Conservation (phyloP, 139 green algal species). For the Chlamydomonas sp. region DNA sequence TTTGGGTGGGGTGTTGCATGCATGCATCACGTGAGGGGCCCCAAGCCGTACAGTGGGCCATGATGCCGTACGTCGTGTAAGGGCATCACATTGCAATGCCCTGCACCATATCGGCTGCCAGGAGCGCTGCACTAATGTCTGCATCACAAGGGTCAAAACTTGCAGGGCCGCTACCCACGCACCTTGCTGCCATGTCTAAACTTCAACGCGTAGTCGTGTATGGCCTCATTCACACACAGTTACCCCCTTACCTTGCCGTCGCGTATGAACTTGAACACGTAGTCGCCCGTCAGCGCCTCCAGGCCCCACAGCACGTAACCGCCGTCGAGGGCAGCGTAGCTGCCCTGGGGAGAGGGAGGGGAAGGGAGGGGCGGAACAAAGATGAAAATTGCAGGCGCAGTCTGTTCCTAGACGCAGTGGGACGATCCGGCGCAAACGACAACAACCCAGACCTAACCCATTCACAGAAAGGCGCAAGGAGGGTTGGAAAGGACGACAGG, state of each 20-base stretch:
- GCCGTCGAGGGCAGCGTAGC: slow-evolving; percentile 56
- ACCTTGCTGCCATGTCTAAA: not conserved
- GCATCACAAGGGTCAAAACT: not conserved
- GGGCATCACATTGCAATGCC: no score
- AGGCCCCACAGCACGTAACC: slow-evolving; percentile 53
- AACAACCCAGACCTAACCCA: no score
- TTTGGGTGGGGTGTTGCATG: not conserved
- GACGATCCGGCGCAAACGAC: no score
- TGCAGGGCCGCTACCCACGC: not conserved
- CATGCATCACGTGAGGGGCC: not conserved
- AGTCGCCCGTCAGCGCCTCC: slow-evolving; percentile 50
- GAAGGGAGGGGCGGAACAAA: not conserved
- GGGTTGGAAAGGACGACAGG: no score
- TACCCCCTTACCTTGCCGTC: slow-evolving; percentile 2
- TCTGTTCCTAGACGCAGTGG: no score
- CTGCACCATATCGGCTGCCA: no score
- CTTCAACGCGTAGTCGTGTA: not conserved
- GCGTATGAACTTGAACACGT: slow-evolving; percentile 53
- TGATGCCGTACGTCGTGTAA: no score
- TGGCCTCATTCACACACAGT: not conserved
- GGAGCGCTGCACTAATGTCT: not conserved
- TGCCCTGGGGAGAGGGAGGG: slow-evolving; percentile 32
- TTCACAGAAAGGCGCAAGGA: no score
- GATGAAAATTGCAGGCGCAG: not conserved
- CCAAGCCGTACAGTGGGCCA: no score